Evolutionary conservation across 225 moss, liverwort and hornwort species (phyloP), one percentile per base, ranked within the genome.

Genomic region (Climacium dendroides): DNA sequence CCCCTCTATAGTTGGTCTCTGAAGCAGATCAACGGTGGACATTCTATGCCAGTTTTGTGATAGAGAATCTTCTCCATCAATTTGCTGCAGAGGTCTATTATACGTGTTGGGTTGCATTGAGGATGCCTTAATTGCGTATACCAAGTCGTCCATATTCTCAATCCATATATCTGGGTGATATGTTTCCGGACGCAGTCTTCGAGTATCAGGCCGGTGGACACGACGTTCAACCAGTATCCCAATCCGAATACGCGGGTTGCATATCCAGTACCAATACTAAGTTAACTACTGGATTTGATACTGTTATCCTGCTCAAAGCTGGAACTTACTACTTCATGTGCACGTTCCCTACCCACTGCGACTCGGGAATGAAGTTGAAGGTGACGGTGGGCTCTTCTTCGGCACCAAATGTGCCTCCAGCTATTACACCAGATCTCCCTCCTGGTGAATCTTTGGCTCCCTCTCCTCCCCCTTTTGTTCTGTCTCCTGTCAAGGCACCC

Each of bases 321-420:
- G 93, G 91, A 19, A 88, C 75, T 4, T 87, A 82, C 63, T 91
- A 91, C 71, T 94, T 88, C 85, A 4, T 84, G 15, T 94, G 94
- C 74, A n/a, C 19, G 35, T 8, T 60, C 12, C 0, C 2, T 1
- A 0, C 0, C 7, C 94, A 94, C 25, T 94, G 94, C 69, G 15
- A 6, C 1, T 0, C 1, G 2, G 90, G 91, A 30, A 93, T 93
- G 93, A 88, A 77, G 35, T 23, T 93, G 47, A 77, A 81, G 29
- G 65, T 92, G 3, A 71, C 61, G 0, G 92, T 92, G 62, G 62
- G 48, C 10, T 48, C 60, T 29, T 15, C 29, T 22, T 4, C 13
- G 3, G 50, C 50, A 50, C 32, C 58, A 53, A 19, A 53, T 18
- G 53, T 50, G 10, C 24, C 58, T 29, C 61, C 29, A 58, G 14